Conservation (phyloP, 371 early-diverging fungal species). For the Chytridium lagenaria region DNA sequence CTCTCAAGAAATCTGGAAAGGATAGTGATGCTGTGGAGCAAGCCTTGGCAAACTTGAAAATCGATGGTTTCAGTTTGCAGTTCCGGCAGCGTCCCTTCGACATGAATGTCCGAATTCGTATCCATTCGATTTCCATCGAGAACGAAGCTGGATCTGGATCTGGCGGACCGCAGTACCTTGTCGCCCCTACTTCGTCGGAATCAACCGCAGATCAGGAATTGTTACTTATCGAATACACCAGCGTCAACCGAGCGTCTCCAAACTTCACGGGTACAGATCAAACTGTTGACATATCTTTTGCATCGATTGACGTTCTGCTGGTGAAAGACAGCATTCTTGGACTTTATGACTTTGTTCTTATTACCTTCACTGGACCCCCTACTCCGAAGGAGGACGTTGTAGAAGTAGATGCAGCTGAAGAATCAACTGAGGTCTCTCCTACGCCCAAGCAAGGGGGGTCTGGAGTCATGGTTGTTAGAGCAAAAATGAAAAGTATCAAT, state of each 20-base stretch:
- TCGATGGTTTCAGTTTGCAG: conserved; percentile 73
- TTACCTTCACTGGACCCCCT: conserved; percentile 72
- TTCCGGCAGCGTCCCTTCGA: conserved; percentile 65
- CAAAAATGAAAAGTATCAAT: conserved; percentile 78
- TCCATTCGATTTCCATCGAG: conserved; percentile 77
- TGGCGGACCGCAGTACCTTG: conserved; percentile 69
- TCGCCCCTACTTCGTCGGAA: conserved; percentile 48
- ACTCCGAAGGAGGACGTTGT: conserved; percentile 7
- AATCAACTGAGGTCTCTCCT: not conserved
- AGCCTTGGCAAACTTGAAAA: conserved; percentile 70
- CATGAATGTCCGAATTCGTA: conserved; percentile 66
- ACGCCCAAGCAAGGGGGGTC: conserved; percentile 5
- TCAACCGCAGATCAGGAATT: conserved; percentile 41
- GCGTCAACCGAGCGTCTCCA: conserved; percentile 76
- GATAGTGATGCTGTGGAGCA: conserved; percentile 52
- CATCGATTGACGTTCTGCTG: conserved; percentile 81
- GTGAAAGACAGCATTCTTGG: conserved; percentile 85
- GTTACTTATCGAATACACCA: conserved; percentile 74
- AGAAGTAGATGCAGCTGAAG: conserved; percentile 2
- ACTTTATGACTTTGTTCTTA: conserved; percentile 83
- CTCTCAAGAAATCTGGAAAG: conserved; percentile 60
- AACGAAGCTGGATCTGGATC: conserved; percentile 58
- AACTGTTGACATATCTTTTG: conserved; percentile 81
- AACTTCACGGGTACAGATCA: conserved; percentile 86
- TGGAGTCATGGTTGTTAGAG: conserved; percentile 71